Evolutionary conservation across 805 yeast genomes (phyloP).

Genomic region (Metschnikowia aberdeeniae): DNA sequence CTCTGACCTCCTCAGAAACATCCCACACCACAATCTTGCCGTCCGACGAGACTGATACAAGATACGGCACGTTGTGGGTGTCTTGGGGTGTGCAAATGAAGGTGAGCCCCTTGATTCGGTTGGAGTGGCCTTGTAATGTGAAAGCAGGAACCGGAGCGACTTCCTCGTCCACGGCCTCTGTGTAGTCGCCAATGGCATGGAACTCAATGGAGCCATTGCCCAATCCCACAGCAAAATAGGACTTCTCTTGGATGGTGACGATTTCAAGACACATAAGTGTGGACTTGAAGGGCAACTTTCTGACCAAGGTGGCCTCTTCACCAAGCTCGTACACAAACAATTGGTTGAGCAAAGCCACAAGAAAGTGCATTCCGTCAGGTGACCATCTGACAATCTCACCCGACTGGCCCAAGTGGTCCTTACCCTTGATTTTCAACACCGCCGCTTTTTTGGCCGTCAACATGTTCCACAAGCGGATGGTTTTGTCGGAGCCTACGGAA

Average conservation of each 20-base stretch:
- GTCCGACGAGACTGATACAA: slow-evolving; percentile 86
- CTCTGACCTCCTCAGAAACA: slow-evolving; percentile 44
- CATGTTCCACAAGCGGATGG: slow-evolving; percentile 87
- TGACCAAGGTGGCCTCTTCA: slow-evolving; percentile 50
- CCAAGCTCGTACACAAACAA: slow-evolving; percentile 62
- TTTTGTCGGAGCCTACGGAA: slow-evolving; percentile 80
- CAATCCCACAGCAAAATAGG: slow-evolving; percentile 63
- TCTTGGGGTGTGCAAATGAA: slow-evolving; percentile 41
- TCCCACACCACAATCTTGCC: slow-evolving; percentile 94
- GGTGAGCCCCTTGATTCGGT: slow-evolving; percentile 76
- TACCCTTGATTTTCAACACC: slow-evolving; percentile 64
- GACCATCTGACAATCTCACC: slow-evolving; percentile 70
- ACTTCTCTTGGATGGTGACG: slow-evolving; percentile 41
- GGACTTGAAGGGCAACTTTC: slow-evolving; percentile 47
- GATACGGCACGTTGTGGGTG: slow-evolving; percentile 36
- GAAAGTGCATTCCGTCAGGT: slow-evolving; percentile 60
- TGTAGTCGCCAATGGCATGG: slow-evolving; percentile 34
- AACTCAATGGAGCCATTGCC: slow-evolving; percentile 69
- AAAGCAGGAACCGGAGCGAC: slow-evolving; percentile 46
- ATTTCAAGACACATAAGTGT: slow-evolving; percentile 69
- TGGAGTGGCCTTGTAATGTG: slow-evolving; percentile 73
- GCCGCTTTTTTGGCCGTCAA: slow-evolving; percentile 97
- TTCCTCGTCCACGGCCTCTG: slow-evolving; percentile 17
- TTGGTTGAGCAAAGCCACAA: slow-evolving; percentile 68
- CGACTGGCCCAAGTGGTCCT: slow-evolving; percentile 60